Percentiles rank a stretch among this genome's conserved stretches.
phyloP scores from a whole-genome alignment of 768 basidiomycete species.

The Nidula microcarpa region DNA sequence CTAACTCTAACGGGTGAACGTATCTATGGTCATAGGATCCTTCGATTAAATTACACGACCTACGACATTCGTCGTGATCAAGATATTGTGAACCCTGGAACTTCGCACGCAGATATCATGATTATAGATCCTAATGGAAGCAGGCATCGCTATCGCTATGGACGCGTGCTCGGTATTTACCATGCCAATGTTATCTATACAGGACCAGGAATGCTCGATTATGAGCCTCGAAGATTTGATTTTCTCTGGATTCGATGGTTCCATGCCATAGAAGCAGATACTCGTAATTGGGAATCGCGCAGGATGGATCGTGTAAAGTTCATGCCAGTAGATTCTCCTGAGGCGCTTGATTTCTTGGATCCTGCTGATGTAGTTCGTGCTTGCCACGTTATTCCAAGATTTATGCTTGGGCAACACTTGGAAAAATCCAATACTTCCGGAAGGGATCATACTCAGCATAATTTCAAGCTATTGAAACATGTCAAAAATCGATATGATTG shows the following conservation, averaged over 20 bases:
- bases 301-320: neutral
- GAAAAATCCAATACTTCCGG: no score
- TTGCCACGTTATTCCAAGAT: neutral
- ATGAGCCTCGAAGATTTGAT: neutral
- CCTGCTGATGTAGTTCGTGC: neutral
- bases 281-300: neutral
- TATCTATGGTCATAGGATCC: no score
- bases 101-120: slow-evolving; percentile 3
- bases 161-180: slow-evolving; percentile 3
- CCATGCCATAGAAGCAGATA: neutral
- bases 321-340: neutral
- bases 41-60: slow-evolving; percentile 3
- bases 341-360: neutral
- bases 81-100: slow-evolving; percentile 3
- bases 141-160: slow-evolving; percentile 3
- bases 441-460: no score
- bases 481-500: no score
- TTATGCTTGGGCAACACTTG: no score
- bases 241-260: slow-evolving; percentile 11
- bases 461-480: no score
- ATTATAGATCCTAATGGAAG: neutral
- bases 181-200: slow-evolving; percentile 7
- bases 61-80: slow-evolving; percentile 2
- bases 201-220: neutral
- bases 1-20: no score